Conservation (phyloP, 2,329 filamentous ascomycete species). For the Aureobasidium sp. region DNA sequence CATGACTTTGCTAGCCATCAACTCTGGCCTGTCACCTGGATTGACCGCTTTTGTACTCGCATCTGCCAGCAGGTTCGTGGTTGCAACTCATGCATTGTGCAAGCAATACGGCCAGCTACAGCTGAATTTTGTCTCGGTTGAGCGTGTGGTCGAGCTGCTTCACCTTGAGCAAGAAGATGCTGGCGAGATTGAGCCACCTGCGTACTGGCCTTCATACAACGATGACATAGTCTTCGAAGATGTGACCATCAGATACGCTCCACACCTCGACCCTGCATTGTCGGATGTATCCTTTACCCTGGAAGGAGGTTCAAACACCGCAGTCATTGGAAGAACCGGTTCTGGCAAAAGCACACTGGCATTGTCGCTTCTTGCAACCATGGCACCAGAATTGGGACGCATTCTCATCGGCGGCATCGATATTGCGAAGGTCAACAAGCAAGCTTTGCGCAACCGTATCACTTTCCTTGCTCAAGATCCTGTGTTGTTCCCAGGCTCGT, state of each 20-base stretch:
- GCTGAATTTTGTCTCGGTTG: conserved; percentile 87
- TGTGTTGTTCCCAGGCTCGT: conserved; percentile 55
- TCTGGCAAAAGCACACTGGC: conserved; percentile 78
- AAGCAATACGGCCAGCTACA: conserved; percentile 76
- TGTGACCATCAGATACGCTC: conserved; percentile 73
- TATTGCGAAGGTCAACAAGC: conserved; percentile 51
- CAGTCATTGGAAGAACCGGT: conserved; percentile 72
- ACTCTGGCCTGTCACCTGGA: conserved; percentile 66
- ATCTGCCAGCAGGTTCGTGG: conserved; percentile 61
- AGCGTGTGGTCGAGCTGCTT: conserved; percentile 75
- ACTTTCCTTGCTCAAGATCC: conserved; percentile 64
- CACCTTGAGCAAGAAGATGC: conserved; percentile 68
- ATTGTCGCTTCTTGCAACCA: conserved; percentile 51
- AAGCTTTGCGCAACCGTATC: conserved; percentile 54
- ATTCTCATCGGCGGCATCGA: conserved; percentile 57
- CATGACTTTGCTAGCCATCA: conserved; percentile 67
- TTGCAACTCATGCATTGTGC: conserved; percentile 66
- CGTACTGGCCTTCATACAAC: conserved; percentile 66
- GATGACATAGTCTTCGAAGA: conserved; percentile 70
- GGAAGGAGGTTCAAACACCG: conserved; percentile 69
- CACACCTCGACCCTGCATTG: conserved; percentile 67
- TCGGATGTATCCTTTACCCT: conserved; percentile 64
- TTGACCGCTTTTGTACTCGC: conserved; percentile 78
- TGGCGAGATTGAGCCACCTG: conserved; percentile 62
- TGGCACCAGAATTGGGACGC: conserved; percentile 47